Evolutionary conservation across 1,139 yeast genomes (phyloP), one percentile per base, ranked within the genome.

Genomic region (Nadsonia commutata): DNA sequence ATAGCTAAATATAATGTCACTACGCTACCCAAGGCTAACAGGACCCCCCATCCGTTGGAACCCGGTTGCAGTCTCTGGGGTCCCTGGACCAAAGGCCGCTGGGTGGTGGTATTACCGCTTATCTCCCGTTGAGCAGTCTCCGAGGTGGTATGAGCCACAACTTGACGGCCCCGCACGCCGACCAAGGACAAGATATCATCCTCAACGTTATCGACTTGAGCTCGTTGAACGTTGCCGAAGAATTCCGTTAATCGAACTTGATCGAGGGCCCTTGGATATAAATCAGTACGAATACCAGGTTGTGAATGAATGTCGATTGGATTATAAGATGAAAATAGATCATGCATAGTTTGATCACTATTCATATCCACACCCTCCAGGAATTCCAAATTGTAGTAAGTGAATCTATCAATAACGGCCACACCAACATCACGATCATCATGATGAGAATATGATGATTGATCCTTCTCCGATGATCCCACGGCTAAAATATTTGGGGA

Each of bases 391-490:
- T 88, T 88, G 62, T 77, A 86, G 62, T 86, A 88, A 0, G 99
- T 90, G 63, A 90, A 90, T 53, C 98, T 69, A 61, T 90, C 99
- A 57, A 90, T 90, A 11, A 90, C 96, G 0, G 98, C 97, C 44
- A 93, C 98, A 2, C 99, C 99, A 42, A 90, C 78, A 56, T 90
- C 96, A 49, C 80, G 75, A 58, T 90, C 99, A 1, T 96, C 85
- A 59, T 86, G 95, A 57, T 90, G 97, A 2, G 96, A 86, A 58
- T 88, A 90, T 1, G 95, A 84, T 43, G 90, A 80, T 61, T 93
- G 96, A 45, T 82, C 95, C 9, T 85, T 52, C 52, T 72, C 80
- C n/a, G 94, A 81, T 1, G 96, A 85, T 0, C 98, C 99, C 39
- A 90, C 94, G 0, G 96, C 86, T 46, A 90, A 66, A 40, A 90